Base-by-base conservation (phyloP, 495 filamentous ascomycete genomes). In the Penicillium riverlandense region DNA sequence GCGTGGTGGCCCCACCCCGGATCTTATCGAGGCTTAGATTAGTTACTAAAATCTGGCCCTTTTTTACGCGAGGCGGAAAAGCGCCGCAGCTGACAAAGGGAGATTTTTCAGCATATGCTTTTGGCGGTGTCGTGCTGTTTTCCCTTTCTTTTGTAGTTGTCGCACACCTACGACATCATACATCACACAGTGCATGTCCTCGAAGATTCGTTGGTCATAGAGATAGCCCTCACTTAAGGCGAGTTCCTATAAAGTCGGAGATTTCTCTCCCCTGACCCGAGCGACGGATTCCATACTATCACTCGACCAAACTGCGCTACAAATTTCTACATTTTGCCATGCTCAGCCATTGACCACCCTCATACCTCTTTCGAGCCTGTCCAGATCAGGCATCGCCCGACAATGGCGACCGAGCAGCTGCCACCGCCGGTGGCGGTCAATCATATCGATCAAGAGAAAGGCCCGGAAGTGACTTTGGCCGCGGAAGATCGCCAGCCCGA, bases 381-480 rank as follows among this genome's bases (percentile, higher is more conserved):
- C 32, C 7, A 3, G 32, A 34, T 34, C n/a, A 7, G 32, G 6
- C 32, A 34, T 12, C n/a, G 4, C n/a, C 7, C 32, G 9, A 34
- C 4, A 34, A 22, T 22, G 22, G 22, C 47, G 44, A n/a, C 29
- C n/a, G 32, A 43, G 6, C 37, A 46, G 43, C 12, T 27, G 9
- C 7, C 8, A 8, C 35, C 41, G 10, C 22, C 33, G 5, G 22
- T 4, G 22, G 22, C 22, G 22, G 22, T 6, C 22, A 33, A 40
- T 37, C 16, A 11, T 22, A n/a, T 15, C 10, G 47, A 57, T 11
- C 43, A 48, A 29, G 57, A 58, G 36, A 50, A 52, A 31, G 44
- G 44, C 11, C 36, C 47, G 6, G 43, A 35, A 6, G 43, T 32
- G 6, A 31, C 46, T 16, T 50, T 10, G 11, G 15, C 52, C 10